Conservation (phyloP, 148 eudicot species). For the Nepenthes gracilis region DNA sequence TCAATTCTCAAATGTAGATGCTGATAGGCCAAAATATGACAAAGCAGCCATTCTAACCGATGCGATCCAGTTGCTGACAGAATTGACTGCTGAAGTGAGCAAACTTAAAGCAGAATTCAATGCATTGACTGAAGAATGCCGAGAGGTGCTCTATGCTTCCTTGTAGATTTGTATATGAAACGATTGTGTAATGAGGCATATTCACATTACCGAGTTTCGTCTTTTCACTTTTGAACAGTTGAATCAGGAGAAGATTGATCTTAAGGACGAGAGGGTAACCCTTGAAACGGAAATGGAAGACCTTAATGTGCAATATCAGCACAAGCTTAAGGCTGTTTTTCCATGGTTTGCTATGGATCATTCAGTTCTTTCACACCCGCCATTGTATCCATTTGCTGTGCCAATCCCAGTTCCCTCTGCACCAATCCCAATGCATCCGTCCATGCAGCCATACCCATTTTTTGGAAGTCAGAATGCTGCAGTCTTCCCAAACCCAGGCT, state of each 20-base stretch:
- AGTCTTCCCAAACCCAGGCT: constrained; percentile 48
- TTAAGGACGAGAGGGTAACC: constrained; percentile 72
- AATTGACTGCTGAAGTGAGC: constrained; percentile 62
- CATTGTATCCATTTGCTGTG: constrained; percentile 58
- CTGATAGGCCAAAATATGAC: constrained; percentile 79
- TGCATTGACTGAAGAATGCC: constrained; percentile 59
- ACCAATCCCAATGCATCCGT: constrained; percentile 33
- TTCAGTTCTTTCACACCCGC: constrained; percentile 62
- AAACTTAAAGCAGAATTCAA: constrained; percentile 67
- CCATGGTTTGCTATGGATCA: constrained; percentile 65
- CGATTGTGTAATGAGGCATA: not conserved
- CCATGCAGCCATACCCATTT: constrained; percentile 63
- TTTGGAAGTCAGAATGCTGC: constrained; percentile 52
- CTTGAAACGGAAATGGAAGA: constrained; percentile 71
- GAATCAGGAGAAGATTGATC: constrained; percentile 82
- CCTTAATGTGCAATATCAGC: constrained; percentile 62
- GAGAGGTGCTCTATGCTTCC: constrained; percentile 37
- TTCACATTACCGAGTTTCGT: not conserved
- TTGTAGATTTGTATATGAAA: not conserved
- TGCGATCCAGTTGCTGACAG: constrained; percentile 67
- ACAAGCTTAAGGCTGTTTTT: constrained; percentile 45
- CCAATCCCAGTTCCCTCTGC: constrained; percentile 49
- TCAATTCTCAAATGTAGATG: constrained; percentile 36
- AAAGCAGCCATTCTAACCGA: constrained; percentile 74
- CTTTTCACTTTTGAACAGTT: constrained; percentile 29